A percentile compares a stretch with the other conserved stretches of the same genome.
phyloP scores from a whole-genome alignment of 2,329 filamentous ascomycete genomes.

The Phialophora tarda region DNA sequence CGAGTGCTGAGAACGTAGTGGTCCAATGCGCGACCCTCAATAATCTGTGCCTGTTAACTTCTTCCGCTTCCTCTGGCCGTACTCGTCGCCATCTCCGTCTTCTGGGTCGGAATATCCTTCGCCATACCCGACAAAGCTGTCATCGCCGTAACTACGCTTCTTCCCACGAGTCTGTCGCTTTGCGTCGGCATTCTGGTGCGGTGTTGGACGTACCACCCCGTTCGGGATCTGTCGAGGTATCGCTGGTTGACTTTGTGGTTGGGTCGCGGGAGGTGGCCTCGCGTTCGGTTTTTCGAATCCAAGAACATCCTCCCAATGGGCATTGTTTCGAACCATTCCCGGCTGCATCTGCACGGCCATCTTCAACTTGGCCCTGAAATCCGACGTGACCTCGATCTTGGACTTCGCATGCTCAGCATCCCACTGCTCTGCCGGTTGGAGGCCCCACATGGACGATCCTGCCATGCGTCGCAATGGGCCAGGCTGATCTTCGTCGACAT shows the following conservation, averaged over 20 bases:
- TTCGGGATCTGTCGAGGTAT: conserved; percentile 40
- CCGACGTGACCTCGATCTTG: conserved; percentile 53
- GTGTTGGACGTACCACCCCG: conserved; percentile 29
- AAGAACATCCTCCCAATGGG: conserved; percentile 56
- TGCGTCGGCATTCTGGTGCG: conserved; percentile 43
- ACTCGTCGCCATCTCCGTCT: conserved; percentile 48
- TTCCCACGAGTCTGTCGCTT: conserved; percentile 56
- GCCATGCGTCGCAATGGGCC: conserved; percentile 45
- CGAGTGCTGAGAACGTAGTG: background rate
- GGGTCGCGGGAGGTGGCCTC: conserved; percentile 35
- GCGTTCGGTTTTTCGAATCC: conserved; percentile 52
- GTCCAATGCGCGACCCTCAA: conserved; percentile 1
- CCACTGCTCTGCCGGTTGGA: conserved; percentile 59
- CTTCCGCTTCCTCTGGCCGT: conserved; percentile 31
- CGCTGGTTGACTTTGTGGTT: conserved; percentile 25
- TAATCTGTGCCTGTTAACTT: conserved; percentile 22
- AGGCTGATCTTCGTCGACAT: conserved; percentile 39
- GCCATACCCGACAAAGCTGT: conserved; percentile 58
- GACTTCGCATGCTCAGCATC: conserved; percentile 55
- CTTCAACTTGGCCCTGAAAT: conserved; percentile 49
- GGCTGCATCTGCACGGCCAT: conserved; percentile 57
- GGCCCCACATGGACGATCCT: conserved; percentile 46
- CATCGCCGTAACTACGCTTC: conserved; percentile 57
- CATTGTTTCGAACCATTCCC: conserved; percentile 52
- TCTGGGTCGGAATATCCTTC: conserved; percentile 59